Percentiles rank a stretch among this genome's conserved stretches.
Conservation (phyloP, 2,329 filamentous ascomycete genomes). For the Pseudocercospora vitis region DNA sequence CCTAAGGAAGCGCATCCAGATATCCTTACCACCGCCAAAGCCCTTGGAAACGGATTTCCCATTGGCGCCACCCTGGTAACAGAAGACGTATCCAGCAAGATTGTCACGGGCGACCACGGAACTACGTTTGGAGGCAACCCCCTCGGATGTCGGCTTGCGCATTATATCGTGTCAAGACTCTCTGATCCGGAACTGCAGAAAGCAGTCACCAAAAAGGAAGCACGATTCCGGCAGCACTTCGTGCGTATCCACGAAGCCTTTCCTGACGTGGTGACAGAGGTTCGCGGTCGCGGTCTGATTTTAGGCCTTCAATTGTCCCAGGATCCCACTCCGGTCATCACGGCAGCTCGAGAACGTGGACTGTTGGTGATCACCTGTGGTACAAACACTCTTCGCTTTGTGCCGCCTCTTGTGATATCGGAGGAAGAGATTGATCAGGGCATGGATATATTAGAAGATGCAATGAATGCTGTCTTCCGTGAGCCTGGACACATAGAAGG, state of each 20-base stretch:
- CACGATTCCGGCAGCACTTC: conserved; percentile 60
- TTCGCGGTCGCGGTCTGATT: conserved; percentile 81
- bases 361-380: conserved; percentile 90
- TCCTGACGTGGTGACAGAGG: conserved; percentile 72
- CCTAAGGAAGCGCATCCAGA: conserved; percentile 84
- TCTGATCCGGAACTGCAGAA: conserved; percentile 68
- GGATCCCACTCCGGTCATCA: conserved; percentile 73
- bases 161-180: conserved; percentile 79
- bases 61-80: conserved; percentile 79
- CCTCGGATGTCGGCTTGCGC: conserved; percentile 77
- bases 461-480: conserved; percentile 58
- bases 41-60: conserved; percentile 92
- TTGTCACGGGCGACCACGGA: conserved; percentile 78
- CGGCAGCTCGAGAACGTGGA: conserved; percentile 82
- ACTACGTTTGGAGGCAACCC: conserved; percentile 95
- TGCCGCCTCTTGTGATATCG: conserved; percentile 79
- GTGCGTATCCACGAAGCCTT: conserved; percentile 58
- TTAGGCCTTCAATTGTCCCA: conserved; percentile 78
- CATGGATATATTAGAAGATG: conserved; percentile 70
- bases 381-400: conserved; percentile 87
- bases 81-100: conserved; percentile 66
- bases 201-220: conserved; percentile 67
- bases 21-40: conserved; percentile 91
- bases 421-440: conserved; percentile 78
- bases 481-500: conserved; percentile 38